Conservation (phyloP, 73 alveolate genomes). For the Stentor roeselii region DNA sequence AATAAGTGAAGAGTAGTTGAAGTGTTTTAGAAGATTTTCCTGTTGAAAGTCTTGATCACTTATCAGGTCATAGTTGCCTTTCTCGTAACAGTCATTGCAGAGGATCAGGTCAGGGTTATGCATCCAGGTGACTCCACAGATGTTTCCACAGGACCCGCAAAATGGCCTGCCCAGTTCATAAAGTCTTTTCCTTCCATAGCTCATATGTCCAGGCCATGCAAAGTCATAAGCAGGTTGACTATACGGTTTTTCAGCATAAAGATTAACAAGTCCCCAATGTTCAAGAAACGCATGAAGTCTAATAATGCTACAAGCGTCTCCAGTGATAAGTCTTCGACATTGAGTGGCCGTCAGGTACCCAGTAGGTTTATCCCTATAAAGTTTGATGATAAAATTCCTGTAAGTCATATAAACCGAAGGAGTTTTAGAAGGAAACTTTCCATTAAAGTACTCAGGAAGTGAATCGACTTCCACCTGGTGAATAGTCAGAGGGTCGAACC, state of each 20-base stretch:
- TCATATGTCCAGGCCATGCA: slow-evolving; percentile 21
- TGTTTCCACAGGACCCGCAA: slow-evolving; percentile 80
- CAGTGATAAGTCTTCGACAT: slow-evolving; percentile 95
- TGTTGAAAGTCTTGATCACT: background rate
- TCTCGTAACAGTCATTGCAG: slow-evolving; percentile 41
- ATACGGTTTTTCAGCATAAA: slow-evolving; percentile 91
- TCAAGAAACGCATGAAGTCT: slow-evolving; percentile 94
- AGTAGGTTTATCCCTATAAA: slow-evolving; percentile 89
- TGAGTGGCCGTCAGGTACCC: slow-evolving; percentile 92
- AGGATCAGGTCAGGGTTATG: slow-evolving; percentile 32
- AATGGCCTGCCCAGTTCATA: slow-evolving; percentile 79
- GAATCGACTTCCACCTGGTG: slow-evolving; percentile 88
- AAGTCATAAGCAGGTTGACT: slow-evolving; percentile 80
- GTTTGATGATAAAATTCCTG: slow-evolving; percentile 92
- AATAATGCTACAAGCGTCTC: slow-evolving; percentile 94
- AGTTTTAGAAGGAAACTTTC: slow-evolving; percentile 93
- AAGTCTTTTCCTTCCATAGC: slow-evolving; percentile 59
- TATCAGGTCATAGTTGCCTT: background rate
- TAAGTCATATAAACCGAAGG: slow-evolving; percentile 92
- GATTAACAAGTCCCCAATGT: slow-evolving; percentile 96
- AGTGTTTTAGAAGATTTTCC: slow-evolving; percentile 19
- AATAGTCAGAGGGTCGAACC: slow-evolving; percentile 91
- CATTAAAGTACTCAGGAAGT: slow-evolving; percentile 95
- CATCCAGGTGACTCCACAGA: slow-evolving; percentile 86
- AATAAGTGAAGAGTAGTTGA: background rate